A percentile compares a stretch with the other conserved stretches of the same genome.
phyloP scores from a whole-genome alignment of 306 rosid species.

The Psophocarpus tetragonolobus region DNA sequence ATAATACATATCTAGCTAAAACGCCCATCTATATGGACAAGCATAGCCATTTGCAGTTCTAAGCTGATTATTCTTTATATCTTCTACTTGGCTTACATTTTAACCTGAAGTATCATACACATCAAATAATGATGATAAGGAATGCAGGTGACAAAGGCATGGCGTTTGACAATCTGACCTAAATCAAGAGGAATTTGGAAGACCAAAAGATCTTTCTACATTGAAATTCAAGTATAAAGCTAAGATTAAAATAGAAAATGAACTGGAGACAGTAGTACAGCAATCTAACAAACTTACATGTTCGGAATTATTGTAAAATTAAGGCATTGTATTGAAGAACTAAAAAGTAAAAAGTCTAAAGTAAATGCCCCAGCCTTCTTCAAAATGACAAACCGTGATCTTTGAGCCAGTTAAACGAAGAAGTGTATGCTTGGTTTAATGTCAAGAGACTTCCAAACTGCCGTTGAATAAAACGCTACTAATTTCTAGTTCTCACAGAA shows the following conservation, averaged over 20 bases:
- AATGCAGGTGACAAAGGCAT: constrained; percentile 28
- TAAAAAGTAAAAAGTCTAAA: background rate
- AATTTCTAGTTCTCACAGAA: too few relatives aligned
- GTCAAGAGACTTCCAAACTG: too few relatives aligned
- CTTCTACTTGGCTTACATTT: constrained; percentile 14
- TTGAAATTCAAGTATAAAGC: constrained; percentile 11
- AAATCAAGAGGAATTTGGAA: background rate
- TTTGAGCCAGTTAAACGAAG: constrained; percentile 2
- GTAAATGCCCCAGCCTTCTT: background rate
- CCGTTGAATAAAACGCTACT: too few relatives aligned
- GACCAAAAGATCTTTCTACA: constrained; percentile 16
- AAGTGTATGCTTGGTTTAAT: too few relatives aligned
- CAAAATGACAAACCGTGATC: background rate
- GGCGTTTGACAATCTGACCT: background rate
- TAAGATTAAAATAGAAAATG: constrained; percentile 7
- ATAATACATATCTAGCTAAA: constrained; percentile 5
- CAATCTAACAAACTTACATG: background rate
- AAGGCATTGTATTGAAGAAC: background rate
- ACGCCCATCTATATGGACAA: constrained; percentile 1
- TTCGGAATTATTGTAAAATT: constrained; percentile 8
- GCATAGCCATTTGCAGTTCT: background rate
- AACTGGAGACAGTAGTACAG: background rate
- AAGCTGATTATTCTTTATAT: constrained; percentile 13
- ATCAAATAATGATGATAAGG: constrained; percentile 3
- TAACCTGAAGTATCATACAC: background rate